phyloP scores from a whole-genome alignment of 31 red algal genomes.

The Odonthalia washingtoniensis region DNA sequence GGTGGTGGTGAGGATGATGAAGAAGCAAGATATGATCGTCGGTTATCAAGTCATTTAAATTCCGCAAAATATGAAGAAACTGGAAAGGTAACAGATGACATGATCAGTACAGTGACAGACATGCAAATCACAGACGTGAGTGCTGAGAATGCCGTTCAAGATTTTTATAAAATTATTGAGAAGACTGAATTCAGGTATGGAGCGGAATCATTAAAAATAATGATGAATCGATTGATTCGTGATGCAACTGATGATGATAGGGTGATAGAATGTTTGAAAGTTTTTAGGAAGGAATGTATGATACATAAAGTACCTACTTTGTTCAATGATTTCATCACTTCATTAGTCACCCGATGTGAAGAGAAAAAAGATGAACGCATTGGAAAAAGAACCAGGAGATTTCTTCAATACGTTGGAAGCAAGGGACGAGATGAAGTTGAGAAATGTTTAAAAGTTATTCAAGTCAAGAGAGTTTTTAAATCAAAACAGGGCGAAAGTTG shows the following conservation, averaged over 20 bases:
- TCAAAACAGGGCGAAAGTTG: no score
- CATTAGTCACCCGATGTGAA: constrained; percentile 49
- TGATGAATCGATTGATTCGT: constrained; percentile 61
- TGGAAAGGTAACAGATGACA: constrained; percentile 21
- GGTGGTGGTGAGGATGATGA: no score
- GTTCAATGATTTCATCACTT: constrained; percentile 63
- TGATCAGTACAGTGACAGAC: constrained; percentile 25
- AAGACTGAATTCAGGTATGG: constrained; percentile 54
- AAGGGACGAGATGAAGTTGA: no score
- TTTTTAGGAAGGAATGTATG: constrained; percentile 44
- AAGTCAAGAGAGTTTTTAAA: no score
- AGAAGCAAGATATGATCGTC: no score
- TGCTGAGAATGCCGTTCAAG: constrained; percentile 53
- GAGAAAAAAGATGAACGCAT: constrained; percentile 39
- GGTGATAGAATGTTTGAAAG: constrained; percentile 61
- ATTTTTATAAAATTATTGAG: constrained; percentile 56
- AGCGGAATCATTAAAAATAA: constrained; percentile 52
- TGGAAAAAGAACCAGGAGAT: no score
- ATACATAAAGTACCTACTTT: constrained; percentile 41
- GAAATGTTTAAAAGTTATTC: no score
- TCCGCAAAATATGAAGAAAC: no score
- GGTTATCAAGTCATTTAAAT: no score
- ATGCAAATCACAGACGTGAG: constrained; percentile 55
- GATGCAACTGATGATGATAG: constrained; percentile 64
- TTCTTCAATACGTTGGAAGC: no score